Percentiles rank a stretch among this genome's conserved stretches.
Evolutionary conservation across 805 yeast genomes (phyloP).

Genomic region (Barnettozyma sucrosica): DNA sequence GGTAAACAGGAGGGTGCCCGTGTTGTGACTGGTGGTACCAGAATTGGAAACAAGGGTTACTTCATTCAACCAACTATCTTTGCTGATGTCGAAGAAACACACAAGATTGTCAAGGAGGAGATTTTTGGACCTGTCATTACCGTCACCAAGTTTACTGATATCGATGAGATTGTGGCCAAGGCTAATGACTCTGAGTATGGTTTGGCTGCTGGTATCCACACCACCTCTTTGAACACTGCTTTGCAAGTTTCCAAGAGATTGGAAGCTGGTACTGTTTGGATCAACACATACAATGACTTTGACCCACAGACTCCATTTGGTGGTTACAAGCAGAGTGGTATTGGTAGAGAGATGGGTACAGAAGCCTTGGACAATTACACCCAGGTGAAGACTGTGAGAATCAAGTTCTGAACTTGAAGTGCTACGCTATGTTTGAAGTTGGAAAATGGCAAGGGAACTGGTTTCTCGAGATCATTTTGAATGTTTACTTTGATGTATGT

Average conservation of each 20-base stretch:
- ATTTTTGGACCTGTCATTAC: conserved; percentile 14
- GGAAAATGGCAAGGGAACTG: neutral
- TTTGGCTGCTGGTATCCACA: conserved; percentile 14
- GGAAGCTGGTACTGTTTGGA: conserved; percentile 15
- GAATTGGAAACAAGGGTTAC: conserved; percentile 11
- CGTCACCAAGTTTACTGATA: conserved; percentile 8
- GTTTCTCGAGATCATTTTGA: neutral
- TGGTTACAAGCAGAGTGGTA: conserved; percentile 14
- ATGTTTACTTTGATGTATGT: neutral
- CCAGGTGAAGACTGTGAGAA: conserved; percentile 13
- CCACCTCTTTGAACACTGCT: conserved; percentile 11
- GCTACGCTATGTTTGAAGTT: neutral
- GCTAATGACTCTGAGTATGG: conserved; percentile 12
- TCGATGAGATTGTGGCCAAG: conserved; percentile 10
- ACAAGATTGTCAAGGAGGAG: conserved; percentile 13
- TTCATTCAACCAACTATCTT: conserved; percentile 12
- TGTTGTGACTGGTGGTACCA: conserved; percentile 13
- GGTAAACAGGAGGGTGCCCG: conserved; percentile 14
- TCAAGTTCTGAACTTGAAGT: conserved; percentile 1
- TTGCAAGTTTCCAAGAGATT: conserved; percentile 9
- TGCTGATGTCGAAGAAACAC: conserved; percentile 12
- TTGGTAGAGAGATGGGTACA: conserved; percentile 14
- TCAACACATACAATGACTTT: conserved; percentile 14
- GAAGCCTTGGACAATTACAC: conserved; percentile 14
- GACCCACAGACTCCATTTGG: conserved; percentile 15